A percentile compares a stretch with the other conserved stretches of the same genome.
phyloP scores from a whole-genome alignment of 345 rosid genomes.

The Excoecaria agallocha region DNA sequence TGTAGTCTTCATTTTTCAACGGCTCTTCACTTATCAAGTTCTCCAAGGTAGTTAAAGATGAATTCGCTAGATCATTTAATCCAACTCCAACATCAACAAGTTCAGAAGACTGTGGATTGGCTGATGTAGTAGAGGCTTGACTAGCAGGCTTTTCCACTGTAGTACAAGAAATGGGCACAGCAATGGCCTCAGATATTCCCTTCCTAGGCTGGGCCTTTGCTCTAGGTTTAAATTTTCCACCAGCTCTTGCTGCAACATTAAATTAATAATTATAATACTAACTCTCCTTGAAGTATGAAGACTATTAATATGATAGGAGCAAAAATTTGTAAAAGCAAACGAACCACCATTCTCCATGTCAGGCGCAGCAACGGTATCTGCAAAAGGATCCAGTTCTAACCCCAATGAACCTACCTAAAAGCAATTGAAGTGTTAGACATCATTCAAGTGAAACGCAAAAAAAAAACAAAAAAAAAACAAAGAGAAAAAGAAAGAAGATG shows the following conservation, averaged over 20 bases:
- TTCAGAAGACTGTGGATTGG: not conserved
- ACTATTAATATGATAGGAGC: not conserved
- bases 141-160: not conserved
- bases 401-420: conserved; percentile 8
- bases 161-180: conserved; percentile 1
- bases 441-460: not conserved
- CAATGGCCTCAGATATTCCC: conserved; percentile 9
- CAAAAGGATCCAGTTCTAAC: conserved; percentile 13
- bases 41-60: conserved; percentile 10
- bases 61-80: not conserved
- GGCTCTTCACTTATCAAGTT: conserved; percentile 2
- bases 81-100: conserved; percentile 6
- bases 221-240: conserved; percentile 31
- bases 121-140: conserved; percentile 7
- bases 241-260: conserved; percentile 13
- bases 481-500: no score
- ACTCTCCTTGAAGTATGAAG: not conserved
- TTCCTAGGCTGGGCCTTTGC: conserved; percentile 12
- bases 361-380: not conserved
- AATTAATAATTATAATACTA: not conserved
- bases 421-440: not conserved
- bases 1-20: not conserved
- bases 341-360: conserved; percentile 4
- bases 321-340: not conserved
- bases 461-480: not conserved